Evolutionary conservation across 192 early-diverging fungal species (phyloP).

Genomic region (Backusella mclennaniae): DNA sequence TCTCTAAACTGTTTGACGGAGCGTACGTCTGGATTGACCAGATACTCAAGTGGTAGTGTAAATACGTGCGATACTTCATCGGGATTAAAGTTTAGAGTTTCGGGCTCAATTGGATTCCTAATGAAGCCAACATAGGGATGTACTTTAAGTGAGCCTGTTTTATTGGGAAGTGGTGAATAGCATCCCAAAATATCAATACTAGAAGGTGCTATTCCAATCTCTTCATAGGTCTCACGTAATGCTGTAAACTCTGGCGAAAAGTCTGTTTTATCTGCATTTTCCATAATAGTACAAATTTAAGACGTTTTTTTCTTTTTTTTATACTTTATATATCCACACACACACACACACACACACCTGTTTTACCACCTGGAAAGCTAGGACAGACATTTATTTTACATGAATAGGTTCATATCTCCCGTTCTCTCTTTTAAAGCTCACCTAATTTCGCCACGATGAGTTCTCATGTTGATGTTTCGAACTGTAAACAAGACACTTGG

Average conservation of each 20-base stretch:
- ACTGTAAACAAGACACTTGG: conserved; percentile 80
- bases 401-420: not conserved
- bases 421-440: conserved; percentile 13
- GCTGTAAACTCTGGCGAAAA: conserved; percentile 58
- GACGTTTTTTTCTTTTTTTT: not conserved
- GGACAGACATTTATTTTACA: not conserved
- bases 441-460: conserved; percentile 81
- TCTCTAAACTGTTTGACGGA: conserved; percentile 51
- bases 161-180: conserved; percentile 62
- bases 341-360: conserved; percentile 18
- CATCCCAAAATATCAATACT: conserved; percentile 60
- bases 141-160: conserved; percentile 52
- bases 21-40: conserved; percentile 50
- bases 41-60: conserved; percentile 60
- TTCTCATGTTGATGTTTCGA: conserved; percentile 58
- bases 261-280: conserved; percentile 54
- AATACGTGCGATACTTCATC: conserved; percentile 74
- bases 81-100: conserved; percentile 46
- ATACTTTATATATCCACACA: not conserved
- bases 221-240: conserved; percentile 80
- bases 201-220: conserved; percentile 54
- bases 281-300: not conserved
- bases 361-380: conserved; percentile 78
- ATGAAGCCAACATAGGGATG: conserved; percentile 63
- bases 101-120: conserved; percentile 41